phyloP scores from a whole-genome alignment of 345 rosid species.

The Cardamine resedifolia region DNA sequence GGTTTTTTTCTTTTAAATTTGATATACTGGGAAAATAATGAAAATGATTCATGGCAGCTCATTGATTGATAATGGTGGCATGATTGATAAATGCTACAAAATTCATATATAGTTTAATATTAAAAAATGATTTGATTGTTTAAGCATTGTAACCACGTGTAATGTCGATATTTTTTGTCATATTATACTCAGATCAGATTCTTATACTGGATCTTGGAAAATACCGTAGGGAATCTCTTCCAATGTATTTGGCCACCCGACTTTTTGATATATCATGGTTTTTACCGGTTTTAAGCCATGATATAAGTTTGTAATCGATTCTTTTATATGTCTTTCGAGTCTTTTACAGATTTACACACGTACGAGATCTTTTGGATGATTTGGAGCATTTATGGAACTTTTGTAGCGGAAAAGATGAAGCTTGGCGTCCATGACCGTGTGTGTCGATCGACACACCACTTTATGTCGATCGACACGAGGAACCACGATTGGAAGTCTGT shows the following conservation, averaged over 20 bases:
- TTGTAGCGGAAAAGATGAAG: no score
- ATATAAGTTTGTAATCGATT: no score
- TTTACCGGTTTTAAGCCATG: no score
- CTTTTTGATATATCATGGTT: no score
- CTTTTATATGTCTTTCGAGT: no score
- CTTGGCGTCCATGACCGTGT: no score
- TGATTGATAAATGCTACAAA: neutral
- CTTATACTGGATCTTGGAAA: slow-evolving; percentile 12
- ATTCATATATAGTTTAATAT: neutral
- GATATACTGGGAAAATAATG: neutral
- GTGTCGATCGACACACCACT: no score
- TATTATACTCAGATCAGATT: slow-evolving; percentile 22
- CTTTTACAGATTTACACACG: no score
- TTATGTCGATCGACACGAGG: no score
- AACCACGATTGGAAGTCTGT: no score
- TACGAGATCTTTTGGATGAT: no score
- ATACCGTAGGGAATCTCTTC: slow-evolving; percentile 9
- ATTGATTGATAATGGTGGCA: slow-evolving; percentile 20
- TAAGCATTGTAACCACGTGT: slow-evolving; percentile 31
- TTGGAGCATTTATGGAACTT: no score
- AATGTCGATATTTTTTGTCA: slow-evolving; percentile 17
- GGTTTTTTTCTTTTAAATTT: neutral
- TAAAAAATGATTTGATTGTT: slow-evolving; percentile 8
- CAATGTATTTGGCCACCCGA: slow-evolving; percentile 2
- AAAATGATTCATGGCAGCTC: slow-evolving; percentile 32